Evolutionary conservation across 202 grass and related monocot species (phyloP).

Genomic region (Alloteropsis angusta): DNA sequence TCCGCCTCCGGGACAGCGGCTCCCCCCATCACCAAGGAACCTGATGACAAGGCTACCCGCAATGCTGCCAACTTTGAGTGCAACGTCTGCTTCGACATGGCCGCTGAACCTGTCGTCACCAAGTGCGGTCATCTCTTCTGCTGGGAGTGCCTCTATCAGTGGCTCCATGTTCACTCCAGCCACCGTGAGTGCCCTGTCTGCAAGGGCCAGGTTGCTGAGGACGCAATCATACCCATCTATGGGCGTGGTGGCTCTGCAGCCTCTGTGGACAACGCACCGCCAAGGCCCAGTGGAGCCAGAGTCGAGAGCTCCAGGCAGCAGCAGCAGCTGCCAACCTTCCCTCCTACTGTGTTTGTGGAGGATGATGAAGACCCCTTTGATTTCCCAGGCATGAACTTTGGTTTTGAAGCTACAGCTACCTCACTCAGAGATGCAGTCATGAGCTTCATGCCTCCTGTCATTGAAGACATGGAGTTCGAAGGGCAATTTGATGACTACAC

Average conservation of each 20-base stretch:
- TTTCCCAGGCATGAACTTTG: not conserved
- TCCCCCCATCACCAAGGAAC: constrained; percentile 14
- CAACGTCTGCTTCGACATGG: constrained; percentile 83
- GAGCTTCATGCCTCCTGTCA: not conserved
- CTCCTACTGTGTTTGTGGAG: not conserved
- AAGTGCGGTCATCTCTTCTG: constrained; percentile 87
- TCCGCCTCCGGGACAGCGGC: not conserved
- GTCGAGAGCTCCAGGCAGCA: constrained; percentile 82
- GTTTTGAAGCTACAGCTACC: not conserved
- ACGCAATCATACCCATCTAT: constrained; percentile 68
- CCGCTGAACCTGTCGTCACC: constrained; percentile 69
- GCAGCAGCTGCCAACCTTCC: not conserved
- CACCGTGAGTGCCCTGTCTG: constrained; percentile 82
- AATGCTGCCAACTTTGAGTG: constrained; percentile 67
- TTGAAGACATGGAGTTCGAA: not conserved
- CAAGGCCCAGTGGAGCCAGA: constrained; percentile 61
- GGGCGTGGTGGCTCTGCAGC: constrained; percentile 61
- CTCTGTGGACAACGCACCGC: constrained; percentile 24
- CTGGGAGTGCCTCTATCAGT: constrained; percentile 87
- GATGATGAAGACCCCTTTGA: constrained; percentile 15
- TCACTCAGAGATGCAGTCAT: not conserved
- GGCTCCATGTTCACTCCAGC: constrained; percentile 72
- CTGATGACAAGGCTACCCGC: constrained; percentile 39
- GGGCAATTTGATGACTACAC: not conserved
- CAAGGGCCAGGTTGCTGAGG: constrained; percentile 68